Evolutionary conservation across 2,329 filamentous ascomycete genomes (phyloP).

Genomic region (Penicillium sp.): DNA sequence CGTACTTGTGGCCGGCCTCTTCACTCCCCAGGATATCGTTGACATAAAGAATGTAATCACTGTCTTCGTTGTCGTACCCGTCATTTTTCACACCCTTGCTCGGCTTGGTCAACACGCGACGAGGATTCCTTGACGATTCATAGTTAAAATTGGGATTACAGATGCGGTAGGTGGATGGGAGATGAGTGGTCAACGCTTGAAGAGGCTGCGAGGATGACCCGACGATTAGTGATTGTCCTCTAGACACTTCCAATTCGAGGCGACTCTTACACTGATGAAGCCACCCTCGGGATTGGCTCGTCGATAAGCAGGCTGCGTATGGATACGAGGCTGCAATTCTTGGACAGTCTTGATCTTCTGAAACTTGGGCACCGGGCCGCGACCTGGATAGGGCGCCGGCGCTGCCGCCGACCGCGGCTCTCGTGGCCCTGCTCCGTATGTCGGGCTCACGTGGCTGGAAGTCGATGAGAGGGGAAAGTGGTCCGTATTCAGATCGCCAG

Average conservation of each 20-base stretch:
- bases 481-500: conserved; percentile 61
- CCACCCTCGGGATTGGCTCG: conserved; percentile 94
- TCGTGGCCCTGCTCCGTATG: conserved; percentile 51
- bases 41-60: conserved; percentile 97
- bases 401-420: conserved; percentile 43
- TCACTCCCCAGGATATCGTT: conserved; percentile 98
- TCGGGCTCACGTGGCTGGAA: conserved; percentile 63
- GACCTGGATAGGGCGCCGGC: conserved; percentile 39
- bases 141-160: conserved; percentile 99
- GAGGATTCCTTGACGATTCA: conserved; percentile 92
- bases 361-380: conserved; percentile 79
- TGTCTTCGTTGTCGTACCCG: conserved; percentile 97
- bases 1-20: conserved; percentile 93
- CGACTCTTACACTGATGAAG: conserved; percentile 78
- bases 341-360: conserved; percentile 65
- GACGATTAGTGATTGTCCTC: background rate
- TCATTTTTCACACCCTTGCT: conserved; percentile 99
- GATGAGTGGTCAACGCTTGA: conserved; percentile 87
- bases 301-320: conserved; percentile 80
- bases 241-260: background rate
- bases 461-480: conserved; percentile 67
- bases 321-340: conserved; percentile 77
- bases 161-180: conserved; percentile 94
- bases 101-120: conserved; percentile 91
- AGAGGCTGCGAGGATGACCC: conserved; percentile 58